A percentile compares a stretch with the other conserved stretches of the same genome.
These are phyloP conservation scores for Yamadazyma oceani DNA, from an alignment of 1,139 yeast species.

Conservation along the genomic window DNA sequence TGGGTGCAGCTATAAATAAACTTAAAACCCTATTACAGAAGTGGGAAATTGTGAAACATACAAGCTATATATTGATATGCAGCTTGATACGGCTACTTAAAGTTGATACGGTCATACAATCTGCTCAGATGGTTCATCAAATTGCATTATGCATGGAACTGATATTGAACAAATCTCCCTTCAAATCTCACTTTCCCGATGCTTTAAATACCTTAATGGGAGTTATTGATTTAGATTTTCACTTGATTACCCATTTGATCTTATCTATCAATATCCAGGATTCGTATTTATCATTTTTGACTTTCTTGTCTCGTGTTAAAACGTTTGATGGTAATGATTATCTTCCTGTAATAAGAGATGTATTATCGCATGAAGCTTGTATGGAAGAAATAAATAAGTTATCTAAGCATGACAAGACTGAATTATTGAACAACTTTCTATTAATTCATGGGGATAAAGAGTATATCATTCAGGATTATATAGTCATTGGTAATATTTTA, in stretches of 20 bases:
- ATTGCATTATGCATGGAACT: background rate
- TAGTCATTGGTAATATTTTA: slow-evolving; percentile 23
- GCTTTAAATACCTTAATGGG: slow-evolving; percentile 9
- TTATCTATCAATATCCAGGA: slow-evolving; percentile 22
- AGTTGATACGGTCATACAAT: background rate
- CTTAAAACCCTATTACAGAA: background rate
- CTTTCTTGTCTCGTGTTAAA: slow-evolving; percentile 15
- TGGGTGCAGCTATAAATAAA: background rate
- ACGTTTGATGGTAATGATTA: background rate
- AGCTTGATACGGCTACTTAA: background rate
- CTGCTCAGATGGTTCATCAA: background rate
- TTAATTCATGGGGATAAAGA: slow-evolving; percentile 19
- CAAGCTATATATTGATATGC: background rate
- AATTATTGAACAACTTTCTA: slow-evolving; percentile 22
- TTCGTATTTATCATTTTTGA: slow-evolving; percentile 18
- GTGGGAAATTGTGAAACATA: background rate
- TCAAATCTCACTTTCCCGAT: slow-evolving; percentile 8
- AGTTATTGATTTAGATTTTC: slow-evolving; percentile 1
- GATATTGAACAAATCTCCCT: background rate
- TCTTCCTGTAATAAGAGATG: slow-evolving; percentile 1
- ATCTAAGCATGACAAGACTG: slow-evolving; percentile 9
- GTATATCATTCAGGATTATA: slow-evolving; percentile 21
- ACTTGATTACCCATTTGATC: slow-evolving; percentile 12
- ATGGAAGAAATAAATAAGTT: slow-evolving; percentile 4
- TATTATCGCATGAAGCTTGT: slow-evolving; percentile 21